Evolutionary conservation across 2,329 filamentous ascomycete species (phyloP), one percentile per base, ranked within the genome.

Genomic region (Alternaria gaisen): DNA sequence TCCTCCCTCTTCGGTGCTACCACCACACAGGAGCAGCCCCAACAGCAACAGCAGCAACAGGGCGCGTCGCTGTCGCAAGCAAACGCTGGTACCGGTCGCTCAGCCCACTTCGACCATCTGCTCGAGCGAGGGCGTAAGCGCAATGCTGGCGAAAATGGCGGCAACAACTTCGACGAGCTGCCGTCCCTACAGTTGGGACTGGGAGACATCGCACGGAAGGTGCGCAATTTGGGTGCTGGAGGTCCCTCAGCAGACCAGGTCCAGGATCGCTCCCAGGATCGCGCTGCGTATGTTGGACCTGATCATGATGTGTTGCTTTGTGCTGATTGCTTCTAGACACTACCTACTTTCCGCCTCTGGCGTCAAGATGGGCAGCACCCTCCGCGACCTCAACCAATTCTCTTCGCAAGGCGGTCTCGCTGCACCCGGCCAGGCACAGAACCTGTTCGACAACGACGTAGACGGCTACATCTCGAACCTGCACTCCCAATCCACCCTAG

Each of bases 261-360:
- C 12, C 79, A 78, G 51, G 74, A 77, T 52, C 77, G 77, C 59
- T 79, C 77, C 24, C 79, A 79, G 60, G 74, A 77, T 48, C 77
- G 77, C 57, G 86, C 85, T 72, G 87, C 87, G 81, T 87, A 77
- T 78, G 84, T 65, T 26, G 20, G 34, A 5, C 18, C 10, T 14
- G 12, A 16, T 6, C 3, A 40, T 10, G 20, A 14, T 34, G 18
- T 53, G 44, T 53, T 8, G 41, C 6, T 43, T 8, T 58, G 41
- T 51, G 61, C 62, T 74, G 58, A 75, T 57, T 32, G n/a, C 11
- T 46, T 47, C 3, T 64, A 94, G 91, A 71, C 94, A 97, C 77
- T 97, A 97, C 79, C 85, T 98, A 41, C 89, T 99, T 51, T 93
- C 94, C 28, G 94, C 92, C 8, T 98, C 95, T 12, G 95, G 95